Evolutionary conservation across 2,329 filamentous ascomycete species (phyloP), one percentile per base, ranked within the genome.

Genomic region (Fusarium sp.): DNA sequence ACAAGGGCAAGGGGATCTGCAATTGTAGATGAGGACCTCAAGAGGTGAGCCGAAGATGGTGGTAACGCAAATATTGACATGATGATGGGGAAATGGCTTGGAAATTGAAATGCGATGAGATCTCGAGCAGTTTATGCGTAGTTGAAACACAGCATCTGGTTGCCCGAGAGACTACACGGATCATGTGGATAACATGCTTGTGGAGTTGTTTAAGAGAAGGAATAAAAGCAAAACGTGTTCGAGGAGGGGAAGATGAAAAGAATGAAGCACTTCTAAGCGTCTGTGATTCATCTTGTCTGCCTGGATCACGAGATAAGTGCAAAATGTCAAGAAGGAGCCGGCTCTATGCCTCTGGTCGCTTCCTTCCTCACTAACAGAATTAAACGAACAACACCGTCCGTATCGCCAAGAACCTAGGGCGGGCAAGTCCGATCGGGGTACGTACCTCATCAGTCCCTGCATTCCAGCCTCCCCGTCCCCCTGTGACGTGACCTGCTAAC

Each of bases 1-100:
- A 94, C 86, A 4, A 93, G 80, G 13, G 87, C 85, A 14, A 83
- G 80, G 0, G 92, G 85, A 9, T 87, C 87, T 7, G 85, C 82
- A 50, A 94, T 84, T 45, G 85, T 83, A 69, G 89, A 83, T 4
- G 87, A 83, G 9, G 91, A 88, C 36, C 88, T 86, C 8, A 94
- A 82, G 13, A 87, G 84, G 46, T 85, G 84, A 22, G 85, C 80
- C 15, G 86, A 84, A 5, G 82, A 78, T 38, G 80, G 72, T 3
- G 87, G 80, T 9, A 91, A 80, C 22, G 81, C 75, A 57, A 77
- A 74, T 58, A 91, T 88, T 40, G 82, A 69, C 85, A 87, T 88
- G 54, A 36, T 65, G 44, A 43, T 51, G 22, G 21, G 45, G 22
- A 51, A 33, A 51, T 45, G 49, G 34, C 57, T 55, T 59, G 65